phyloP scores from a whole-genome alignment of 768 basidiomycete species.

The Lactifluus subvellereus region DNA sequence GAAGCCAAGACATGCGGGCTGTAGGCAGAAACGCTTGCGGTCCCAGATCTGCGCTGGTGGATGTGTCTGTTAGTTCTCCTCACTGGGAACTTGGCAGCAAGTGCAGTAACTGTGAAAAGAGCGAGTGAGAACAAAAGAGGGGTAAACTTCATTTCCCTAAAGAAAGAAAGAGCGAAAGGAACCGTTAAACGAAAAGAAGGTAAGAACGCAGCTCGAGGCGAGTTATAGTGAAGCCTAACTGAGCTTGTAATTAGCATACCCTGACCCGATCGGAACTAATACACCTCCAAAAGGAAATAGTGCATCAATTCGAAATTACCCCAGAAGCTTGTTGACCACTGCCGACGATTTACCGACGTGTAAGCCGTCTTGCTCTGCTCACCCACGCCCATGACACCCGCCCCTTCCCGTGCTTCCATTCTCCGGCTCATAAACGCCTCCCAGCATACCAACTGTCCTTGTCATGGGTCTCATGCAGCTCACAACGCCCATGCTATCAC shows the following conservation, averaged over 20 bases:
- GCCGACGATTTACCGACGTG: too few species aligned
- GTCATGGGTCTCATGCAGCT: conserved; percentile 57
- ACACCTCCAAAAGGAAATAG: too few species aligned
- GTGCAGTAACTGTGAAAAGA: conserved; percentile 35
- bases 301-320: not conserved
- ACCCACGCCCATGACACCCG: conserved; percentile 25
- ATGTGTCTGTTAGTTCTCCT: conserved; percentile 37
- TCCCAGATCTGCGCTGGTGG: conserved; percentile 37
- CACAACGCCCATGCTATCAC: conserved; percentile 42
- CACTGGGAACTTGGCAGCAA: conserved; percentile 45
- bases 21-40: conserved; percentile 21
- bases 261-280: too few species aligned
- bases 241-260: too few species aligned
- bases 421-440: conserved; percentile 69
- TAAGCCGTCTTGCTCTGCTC: too few species aligned
- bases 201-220: not conserved
- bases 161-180: conserved; percentile 25
- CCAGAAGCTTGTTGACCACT: not conserved
- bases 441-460: conserved; percentile 71
- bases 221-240: too few species aligned
- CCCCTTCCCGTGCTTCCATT: conserved; percentile 55
- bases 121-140: conserved; percentile 36
- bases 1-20: conserved; percentile 31
- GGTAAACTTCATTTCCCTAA: conserved; percentile 38
- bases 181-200: conserved; percentile 20